phyloP scores from a whole-genome alignment of 768 basidiomycete species.

The Hebeloma cylindrosporum region DNA sequence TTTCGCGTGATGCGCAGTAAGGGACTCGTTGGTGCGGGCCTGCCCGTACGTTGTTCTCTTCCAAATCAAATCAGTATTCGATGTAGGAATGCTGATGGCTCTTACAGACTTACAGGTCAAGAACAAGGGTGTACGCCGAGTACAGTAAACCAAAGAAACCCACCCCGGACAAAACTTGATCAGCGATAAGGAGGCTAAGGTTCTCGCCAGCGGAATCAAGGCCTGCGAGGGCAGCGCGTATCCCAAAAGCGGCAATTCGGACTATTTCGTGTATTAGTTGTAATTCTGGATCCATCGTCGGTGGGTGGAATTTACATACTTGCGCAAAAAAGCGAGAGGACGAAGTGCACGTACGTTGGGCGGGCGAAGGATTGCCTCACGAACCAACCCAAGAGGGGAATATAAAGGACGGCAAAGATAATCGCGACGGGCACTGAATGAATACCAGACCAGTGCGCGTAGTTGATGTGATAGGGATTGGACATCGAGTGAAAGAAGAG shows the following conservation, averaged over 20 bases:
- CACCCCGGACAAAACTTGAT: constrained; percentile 39
- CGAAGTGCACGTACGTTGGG: constrained; percentile 34
- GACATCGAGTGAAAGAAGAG: not conserved
- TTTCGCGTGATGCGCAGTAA: constrained; percentile 29
- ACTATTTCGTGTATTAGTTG: constrained; percentile 26
- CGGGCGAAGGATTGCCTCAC: constrained; percentile 27
- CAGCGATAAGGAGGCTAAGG: constrained; percentile 34
- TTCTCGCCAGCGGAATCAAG: constrained; percentile 31
- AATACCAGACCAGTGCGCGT: constrained; percentile 34
- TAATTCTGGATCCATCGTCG: not conserved
- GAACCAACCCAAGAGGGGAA: constrained; percentile 33
- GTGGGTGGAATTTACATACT: constrained; percentile 30
- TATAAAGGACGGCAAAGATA: constrained; percentile 37
- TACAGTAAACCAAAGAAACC: constrained; percentile 47
- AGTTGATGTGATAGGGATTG: constrained; percentile 25
- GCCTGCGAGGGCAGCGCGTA: constrained; percentile 38
- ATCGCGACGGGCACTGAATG: constrained; percentile 34
- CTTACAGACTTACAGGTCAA: constrained; percentile 35
- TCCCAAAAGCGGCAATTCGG: constrained; percentile 39
- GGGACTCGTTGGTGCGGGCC: constrained; percentile 8
- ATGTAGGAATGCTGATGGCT: not conserved
- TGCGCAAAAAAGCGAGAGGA: constrained; percentile 37
- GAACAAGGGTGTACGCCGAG: constrained; percentile 40
- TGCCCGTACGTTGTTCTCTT: constrained; percentile 23
- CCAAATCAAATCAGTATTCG: not conserved